Evolutionary conservation across 1,139 yeast species (phyloP).

Genomic region (Lodderomyces metapsilosis): DNA sequence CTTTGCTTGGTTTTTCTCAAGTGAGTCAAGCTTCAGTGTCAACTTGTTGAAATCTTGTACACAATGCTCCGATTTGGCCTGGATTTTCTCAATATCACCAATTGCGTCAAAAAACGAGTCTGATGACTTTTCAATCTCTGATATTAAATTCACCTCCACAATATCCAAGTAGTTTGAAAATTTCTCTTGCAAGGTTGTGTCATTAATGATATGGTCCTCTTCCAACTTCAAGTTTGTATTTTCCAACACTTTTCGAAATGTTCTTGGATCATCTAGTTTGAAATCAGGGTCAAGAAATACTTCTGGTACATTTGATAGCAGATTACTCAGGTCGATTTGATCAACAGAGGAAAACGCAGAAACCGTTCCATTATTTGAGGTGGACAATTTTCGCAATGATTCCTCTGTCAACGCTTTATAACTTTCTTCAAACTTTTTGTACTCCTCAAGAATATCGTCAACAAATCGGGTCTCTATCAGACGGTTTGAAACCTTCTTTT

Average conservation of each 20-base stretch:
- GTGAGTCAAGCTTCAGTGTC: conserved; percentile 33
- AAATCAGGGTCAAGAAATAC: conserved; percentile 69
- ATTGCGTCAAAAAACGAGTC: conserved; percentile 81
- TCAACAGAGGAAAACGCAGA: conserved; percentile 18
- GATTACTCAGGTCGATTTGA: conserved; percentile 8
- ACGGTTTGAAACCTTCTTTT: conserved; percentile 48
- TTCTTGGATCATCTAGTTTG: conserved; percentile 83
- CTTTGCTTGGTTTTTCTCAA: conserved; percentile 52
- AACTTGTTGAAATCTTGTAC: conserved; percentile 49
- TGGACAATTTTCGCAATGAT: conserved; percentile 42
- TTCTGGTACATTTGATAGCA: conserved; percentile 52
- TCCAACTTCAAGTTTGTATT: conserved; percentile 40
- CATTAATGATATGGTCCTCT: conserved; percentile 24
- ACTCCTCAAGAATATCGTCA: conserved; percentile 47
- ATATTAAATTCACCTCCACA: conserved; percentile 76
- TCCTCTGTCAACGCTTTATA: conserved; percentile 49
- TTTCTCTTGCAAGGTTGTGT: conserved; percentile 71
- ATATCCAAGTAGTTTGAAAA: conserved; percentile 80
- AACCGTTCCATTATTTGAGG: conserved; percentile 7
- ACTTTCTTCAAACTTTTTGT: conserved; percentile 51
- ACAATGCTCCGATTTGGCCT: conserved; percentile 53
- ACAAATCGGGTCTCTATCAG: conserved; percentile 49
- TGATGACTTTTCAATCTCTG: conserved; percentile 82
- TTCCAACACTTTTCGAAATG: conserved; percentile 72
- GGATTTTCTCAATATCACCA: conserved; percentile 69